Evolutionary conservation across 225 moss, liverwort and hornwort species (phyloP).

Genomic region (Marchantia polymorpha): DNA sequence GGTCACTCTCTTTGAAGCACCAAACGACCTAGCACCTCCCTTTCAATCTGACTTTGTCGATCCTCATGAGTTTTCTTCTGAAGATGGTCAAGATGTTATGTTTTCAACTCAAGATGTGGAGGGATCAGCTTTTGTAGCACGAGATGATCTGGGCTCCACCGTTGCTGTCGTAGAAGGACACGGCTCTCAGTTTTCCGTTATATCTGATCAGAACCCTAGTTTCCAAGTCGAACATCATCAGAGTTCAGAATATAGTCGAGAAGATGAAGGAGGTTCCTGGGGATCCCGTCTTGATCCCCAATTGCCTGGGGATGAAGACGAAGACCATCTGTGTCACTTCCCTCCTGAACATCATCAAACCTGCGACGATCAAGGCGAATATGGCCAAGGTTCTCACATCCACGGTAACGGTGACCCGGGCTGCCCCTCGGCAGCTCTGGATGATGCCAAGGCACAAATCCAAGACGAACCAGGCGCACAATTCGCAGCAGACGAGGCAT

Average conservation of each 20-base stretch:
- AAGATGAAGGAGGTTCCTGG: neutral
- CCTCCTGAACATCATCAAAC: neutral
- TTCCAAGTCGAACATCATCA: neutral
- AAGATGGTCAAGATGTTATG: neutral
- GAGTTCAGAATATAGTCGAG: neutral
- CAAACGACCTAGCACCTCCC: neutral
- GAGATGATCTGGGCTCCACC: neutral
- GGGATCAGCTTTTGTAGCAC: neutral
- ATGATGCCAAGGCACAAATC: neutral
- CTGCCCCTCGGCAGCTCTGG: no score
- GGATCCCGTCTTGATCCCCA: neutral
- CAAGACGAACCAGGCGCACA: neutral
- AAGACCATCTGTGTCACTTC: neutral
- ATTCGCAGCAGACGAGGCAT: neutral
- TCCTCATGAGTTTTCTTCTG: neutral
- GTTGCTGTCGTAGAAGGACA: neutral
- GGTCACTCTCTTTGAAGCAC: neutral
- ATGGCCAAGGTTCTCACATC: neutral
- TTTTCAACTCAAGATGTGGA: conserved; percentile 3
- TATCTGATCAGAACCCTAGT: neutral
- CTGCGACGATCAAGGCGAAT: neutral
- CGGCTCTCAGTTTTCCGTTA: neutral
- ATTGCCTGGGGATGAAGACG: neutral
- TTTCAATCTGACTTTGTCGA: neutral
- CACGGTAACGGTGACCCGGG: neutral